Evolutionary conservation across 2,329 filamentous ascomycete genomes (phyloP).

Genomic region (Lithohypha guttulata): DNA sequence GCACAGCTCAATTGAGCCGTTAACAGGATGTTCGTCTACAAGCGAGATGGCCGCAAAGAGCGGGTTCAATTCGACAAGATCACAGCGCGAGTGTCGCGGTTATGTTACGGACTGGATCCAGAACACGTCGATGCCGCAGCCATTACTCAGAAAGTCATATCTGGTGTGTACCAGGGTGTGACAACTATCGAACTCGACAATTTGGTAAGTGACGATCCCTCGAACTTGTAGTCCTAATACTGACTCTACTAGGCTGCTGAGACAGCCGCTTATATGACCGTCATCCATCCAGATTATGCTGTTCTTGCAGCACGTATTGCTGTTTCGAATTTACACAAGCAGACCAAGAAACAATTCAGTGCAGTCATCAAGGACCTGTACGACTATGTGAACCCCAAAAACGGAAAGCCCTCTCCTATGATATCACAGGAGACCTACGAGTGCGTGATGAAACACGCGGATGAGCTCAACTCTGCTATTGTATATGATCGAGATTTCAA

Average conservation of each 20-base stretch:
- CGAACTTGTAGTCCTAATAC: slow-evolving; percentile 5
- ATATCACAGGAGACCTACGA: slow-evolving; percentile 87
- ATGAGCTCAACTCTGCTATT: slow-evolving; percentile 96
- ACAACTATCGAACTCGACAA: slow-evolving; percentile 95
- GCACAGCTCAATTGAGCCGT: neutral
- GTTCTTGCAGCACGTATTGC: slow-evolving; percentile 97
- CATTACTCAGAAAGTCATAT: slow-evolving; percentile 99
- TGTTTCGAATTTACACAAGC: slow-evolving; percentile 98
- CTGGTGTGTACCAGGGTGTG: slow-evolving; percentile 96
- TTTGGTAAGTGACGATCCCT: slow-evolving; percentile 58
- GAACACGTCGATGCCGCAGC: slow-evolving; percentile 95
- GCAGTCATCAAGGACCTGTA: slow-evolving; percentile 85
- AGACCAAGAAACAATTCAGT: slow-evolving; percentile 99
- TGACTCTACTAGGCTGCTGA: slow-evolving; percentile 65
- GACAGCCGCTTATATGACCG: slow-evolving; percentile 99
- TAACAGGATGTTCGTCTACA: slow-evolving; percentile 8
- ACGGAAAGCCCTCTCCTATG: slow-evolving; percentile 75
- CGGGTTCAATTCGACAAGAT: slow-evolving; percentile 99
- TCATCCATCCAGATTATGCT: slow-evolving; percentile 97
- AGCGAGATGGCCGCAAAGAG: slow-evolving; percentile 95
- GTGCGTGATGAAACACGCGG: slow-evolving; percentile 87
- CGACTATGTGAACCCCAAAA: slow-evolving; percentile 93
- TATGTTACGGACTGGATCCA: slow-evolving; percentile 94
- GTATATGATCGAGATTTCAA: slow-evolving; percentile 99
- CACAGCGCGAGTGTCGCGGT: slow-evolving; percentile 90